These are phyloP conservation scores for Hordeum pubiflorum DNA, from an alignment of 202 grass and related monocot genomes.

Conservation along the genomic window DNA sequence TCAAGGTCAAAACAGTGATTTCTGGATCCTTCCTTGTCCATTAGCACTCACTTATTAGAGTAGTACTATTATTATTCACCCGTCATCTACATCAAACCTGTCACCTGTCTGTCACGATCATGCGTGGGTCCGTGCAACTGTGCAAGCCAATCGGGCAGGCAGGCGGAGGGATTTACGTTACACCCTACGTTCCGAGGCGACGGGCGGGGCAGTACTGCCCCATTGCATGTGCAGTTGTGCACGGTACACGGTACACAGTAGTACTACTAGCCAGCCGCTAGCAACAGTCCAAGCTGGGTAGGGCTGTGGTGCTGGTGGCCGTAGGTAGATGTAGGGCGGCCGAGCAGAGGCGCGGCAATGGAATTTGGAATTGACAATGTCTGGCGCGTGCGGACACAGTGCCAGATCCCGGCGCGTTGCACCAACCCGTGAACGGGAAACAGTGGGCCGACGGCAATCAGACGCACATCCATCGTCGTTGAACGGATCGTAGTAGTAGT, in stretches of 20 bases:
- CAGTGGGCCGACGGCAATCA: neutral
- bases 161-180: neutral
- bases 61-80: neutral
- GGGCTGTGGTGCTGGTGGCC: neutral
- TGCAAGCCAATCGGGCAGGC: neutral
- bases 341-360: neutral
- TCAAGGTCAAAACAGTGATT: no score
- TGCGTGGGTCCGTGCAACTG: neutral
- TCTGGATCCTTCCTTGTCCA: neutral
- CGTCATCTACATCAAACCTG: neutral
- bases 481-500: no score
- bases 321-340: neutral
- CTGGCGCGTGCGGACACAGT: neutral
- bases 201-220: neutral
- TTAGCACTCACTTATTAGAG: neutral
- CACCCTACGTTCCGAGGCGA: neutral
- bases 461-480: neutral
- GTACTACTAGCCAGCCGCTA: neutral
- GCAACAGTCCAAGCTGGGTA: neutral
- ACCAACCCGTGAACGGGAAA: slow-evolving; percentile 17
- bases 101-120: neutral
- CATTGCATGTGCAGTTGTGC: neutral
- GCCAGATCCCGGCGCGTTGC: neutral
- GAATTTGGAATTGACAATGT: neutral
- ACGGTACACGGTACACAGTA: neutral